Percentiles rank a stretch among this genome's conserved stretches.
phyloP scores from a whole-genome alignment of 2,329 filamentous ascomycete species.

The Chalara sp. region DNA sequence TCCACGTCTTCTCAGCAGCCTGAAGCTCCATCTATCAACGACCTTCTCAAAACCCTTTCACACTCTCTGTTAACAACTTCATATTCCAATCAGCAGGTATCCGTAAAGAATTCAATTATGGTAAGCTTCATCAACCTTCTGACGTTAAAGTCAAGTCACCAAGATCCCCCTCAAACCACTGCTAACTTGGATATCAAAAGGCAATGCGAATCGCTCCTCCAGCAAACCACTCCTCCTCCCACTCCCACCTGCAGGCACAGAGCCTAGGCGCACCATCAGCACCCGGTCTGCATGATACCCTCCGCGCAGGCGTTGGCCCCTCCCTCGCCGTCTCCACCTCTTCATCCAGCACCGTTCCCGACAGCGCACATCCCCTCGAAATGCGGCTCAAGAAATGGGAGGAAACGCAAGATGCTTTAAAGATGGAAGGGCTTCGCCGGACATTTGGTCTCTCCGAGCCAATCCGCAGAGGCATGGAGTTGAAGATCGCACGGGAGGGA shows the following conservation, averaged over 20 bases:
- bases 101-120: slow-evolving; percentile 13
- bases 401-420: slow-evolving; percentile 76
- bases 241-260: slow-evolving; percentile 51
- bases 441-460: slow-evolving; percentile 92
- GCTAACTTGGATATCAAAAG: slow-evolving; percentile 36
- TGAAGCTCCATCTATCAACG: slow-evolving; percentile 15
- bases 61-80: slow-evolving; percentile 5
- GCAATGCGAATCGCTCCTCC: slow-evolving; percentile 85
- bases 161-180: neutral
- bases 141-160: neutral
- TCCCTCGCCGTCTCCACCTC: slow-evolving; percentile 43
- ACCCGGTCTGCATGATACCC: slow-evolving; percentile 86
- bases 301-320: slow-evolving; percentile 76
- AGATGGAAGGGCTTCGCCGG: slow-evolving; percentile 82
- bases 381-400: slow-evolving; percentile 85
- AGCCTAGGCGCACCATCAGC: slow-evolving; percentile 77
- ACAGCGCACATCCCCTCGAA: slow-evolving; percentile 83
- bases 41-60: slow-evolving; percentile 4
- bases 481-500: slow-evolving; percentile 75
- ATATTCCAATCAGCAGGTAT: neutral
- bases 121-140: slow-evolving; percentile 12
- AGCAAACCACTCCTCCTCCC: slow-evolving; percentile 56
- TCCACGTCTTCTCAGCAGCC: slow-evolving; percentile 19
- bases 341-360: slow-evolving; percentile 30
- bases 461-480: slow-evolving; percentile 87